Percentiles rank a stretch among this genome's conserved stretches.
Conservation (phyloP, 768 basidiomycete genomes). For the Phanerochaete sordida region DNA sequence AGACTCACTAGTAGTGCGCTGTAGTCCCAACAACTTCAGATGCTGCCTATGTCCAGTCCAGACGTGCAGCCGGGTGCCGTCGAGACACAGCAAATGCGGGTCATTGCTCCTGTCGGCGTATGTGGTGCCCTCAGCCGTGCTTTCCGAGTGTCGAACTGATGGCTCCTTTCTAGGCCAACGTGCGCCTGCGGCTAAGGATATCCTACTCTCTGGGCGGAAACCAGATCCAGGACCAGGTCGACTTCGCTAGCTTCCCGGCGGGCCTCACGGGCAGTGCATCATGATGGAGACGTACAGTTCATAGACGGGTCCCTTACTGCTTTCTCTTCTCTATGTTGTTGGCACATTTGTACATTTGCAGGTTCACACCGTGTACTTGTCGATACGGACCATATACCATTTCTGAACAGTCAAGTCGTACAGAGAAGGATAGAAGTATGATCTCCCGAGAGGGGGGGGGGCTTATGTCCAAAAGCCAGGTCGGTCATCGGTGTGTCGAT, state of each 20-base stretch:
- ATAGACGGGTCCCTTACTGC: slow-evolving; percentile 1
- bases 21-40: slow-evolving; percentile 94
- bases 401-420: too few species aligned
- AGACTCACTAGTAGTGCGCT: neutral
- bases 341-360: neutral
- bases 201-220: slow-evolving; percentile 69
- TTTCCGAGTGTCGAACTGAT: neutral
- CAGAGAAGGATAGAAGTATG: too few species aligned
- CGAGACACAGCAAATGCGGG: slow-evolving; percentile 95
- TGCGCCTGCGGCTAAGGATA: slow-evolving; percentile 85
- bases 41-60: slow-evolving; percentile 94
- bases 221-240: slow-evolving; percentile 84
- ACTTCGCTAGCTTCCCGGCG: slow-evolving; percentile 88
- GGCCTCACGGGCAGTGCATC: slow-evolving; percentile 49
- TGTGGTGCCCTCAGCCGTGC: slow-evolving; percentile 39
- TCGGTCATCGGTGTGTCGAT: too few species aligned
- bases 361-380: neutral
- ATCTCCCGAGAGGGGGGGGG: too few species aligned
- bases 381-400: neutral
- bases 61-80: slow-evolving; percentile 71
- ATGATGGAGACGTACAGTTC: slow-evolving; percentile 1
- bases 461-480: too few species aligned
- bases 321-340: neutral
- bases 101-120: slow-evolving; percentile 85
- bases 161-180: slow-evolving; percentile 52